Evolutionary conservation across 2,329 filamentous ascomycete genomes (phyloP), one percentile per base, ranked within the genome.

Genomic region (Neofusicoccum laricinum): DNA sequence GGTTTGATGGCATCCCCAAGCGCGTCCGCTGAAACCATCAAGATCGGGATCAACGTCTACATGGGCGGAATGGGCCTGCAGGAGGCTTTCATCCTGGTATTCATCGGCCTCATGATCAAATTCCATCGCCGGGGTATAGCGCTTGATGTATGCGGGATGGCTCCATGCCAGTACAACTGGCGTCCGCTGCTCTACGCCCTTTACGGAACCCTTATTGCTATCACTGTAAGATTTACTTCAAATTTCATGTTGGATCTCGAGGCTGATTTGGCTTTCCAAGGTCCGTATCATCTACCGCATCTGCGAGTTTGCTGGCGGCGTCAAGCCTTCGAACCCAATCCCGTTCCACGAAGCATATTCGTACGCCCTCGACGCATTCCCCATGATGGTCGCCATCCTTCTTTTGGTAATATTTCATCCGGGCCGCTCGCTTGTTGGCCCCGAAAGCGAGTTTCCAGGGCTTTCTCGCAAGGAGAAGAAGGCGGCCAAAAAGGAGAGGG

Each of bases 261-360:
- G 14, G 15, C 21, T n/a, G 2, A 40, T 7, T 6, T 17, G 8
- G 2, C 4, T 14, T 41, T 1, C 48, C 17, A 10, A 65, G 63
- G 67, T 71, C 32, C 83, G 86, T 38, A 88, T 89, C 71, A 81
- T 87, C 67, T 90, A 84, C 73, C 84, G 86, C 34, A 77, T 90
- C 1, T 73, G 79, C 61, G 85, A 89, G 71, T 89, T 84, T 69
- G 77, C 79, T 0, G 75, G 77, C 3, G 84, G 83, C 11, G 69
- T 82, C 19, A 72, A 74, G 45, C 53, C 66, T 1, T 67, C 73
- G n/a, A 84, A 83, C 69, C 74, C 76, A 0, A 74, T 85, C 19
- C 79, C 82, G 0, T 79, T 73, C 46, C 77, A 85, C 66, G 84
- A 87, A 68, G 78, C 70, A 3, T 88, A 85, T 70, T 78, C 81